These are phyloP conservation scores for Fusarium torreyae DNA, from an alignment of 2,329 filamentous ascomycete genomes.

Conservation along the genomic window DNA sequence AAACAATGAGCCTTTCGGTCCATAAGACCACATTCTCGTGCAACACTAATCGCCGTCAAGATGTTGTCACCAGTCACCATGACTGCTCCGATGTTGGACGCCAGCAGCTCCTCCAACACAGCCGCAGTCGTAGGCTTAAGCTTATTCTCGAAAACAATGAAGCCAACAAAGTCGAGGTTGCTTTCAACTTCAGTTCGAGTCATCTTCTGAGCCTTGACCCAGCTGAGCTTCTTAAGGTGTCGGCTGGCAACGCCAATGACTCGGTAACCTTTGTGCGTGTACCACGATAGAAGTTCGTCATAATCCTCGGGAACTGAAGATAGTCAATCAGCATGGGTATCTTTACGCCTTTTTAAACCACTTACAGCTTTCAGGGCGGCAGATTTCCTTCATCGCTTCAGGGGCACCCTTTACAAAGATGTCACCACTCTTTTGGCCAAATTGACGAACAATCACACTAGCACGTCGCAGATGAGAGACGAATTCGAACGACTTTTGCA, in stretches of 20 bases:
- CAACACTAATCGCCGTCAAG: conserved; percentile 94
- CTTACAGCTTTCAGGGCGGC: conserved; percentile 83
- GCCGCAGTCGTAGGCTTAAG: conserved; percentile 88
- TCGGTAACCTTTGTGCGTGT: conserved; percentile 95
- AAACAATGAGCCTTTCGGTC: conserved; percentile 89
- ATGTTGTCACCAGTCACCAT: conserved; percentile 99
- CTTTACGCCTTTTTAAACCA: conserved; percentile 25
- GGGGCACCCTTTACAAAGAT: conserved; percentile 97
- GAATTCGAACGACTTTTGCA: conserved; percentile 94
- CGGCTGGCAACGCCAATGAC: conserved; percentile 96
- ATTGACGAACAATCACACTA: conserved; percentile 92
- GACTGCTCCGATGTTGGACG: conserved; percentile 87
- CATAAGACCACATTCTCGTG: conserved; percentile 88
- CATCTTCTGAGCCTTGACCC: conserved; percentile 97
- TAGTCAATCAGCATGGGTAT: conserved; percentile 37
- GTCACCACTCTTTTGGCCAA: conserved; percentile 86
- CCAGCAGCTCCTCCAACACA: conserved; percentile 84
- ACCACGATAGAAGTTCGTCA: conserved; percentile 88
- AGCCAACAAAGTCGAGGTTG: conserved; percentile 88
- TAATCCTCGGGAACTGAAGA: conserved; percentile 83
- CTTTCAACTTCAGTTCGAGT: conserved; percentile 87
- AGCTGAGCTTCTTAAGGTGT: conserved; percentile 88
- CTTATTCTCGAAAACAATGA: conserved; percentile 99
- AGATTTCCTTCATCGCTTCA: conserved; percentile 96
- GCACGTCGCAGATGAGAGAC: conserved; percentile 92